Base-by-base conservation (phyloP, 1,284 basidiomycete species). In the Megacollybia platyphylla region DNA sequence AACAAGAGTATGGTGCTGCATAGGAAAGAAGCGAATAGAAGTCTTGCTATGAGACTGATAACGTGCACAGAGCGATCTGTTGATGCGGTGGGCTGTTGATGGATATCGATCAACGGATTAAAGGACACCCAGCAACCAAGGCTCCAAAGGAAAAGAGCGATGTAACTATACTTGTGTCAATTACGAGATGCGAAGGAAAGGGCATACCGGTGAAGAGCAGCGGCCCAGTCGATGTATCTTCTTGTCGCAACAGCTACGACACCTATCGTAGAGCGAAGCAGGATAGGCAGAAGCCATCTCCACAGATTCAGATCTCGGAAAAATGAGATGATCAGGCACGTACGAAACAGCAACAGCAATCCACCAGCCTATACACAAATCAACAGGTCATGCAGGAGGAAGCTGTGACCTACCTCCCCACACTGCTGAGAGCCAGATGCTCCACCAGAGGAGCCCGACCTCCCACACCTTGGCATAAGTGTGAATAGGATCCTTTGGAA, bases 361-460 rank as follows among this genome's bases (percentile, higher is more conserved):
- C 89, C 89, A 94, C 86, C 88, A 93, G 15, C 87, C 86, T 68
- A 54, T 27, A 41, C 38, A 48, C 26, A 8, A 40, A 46, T 18
- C 28, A 9, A 28, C n/a, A 15, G 15, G 29, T 29, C 30, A 30
- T 43, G 13, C 41, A 40, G 26, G 34, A 42, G 39, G 24, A 20
- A 40, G n/a, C 36, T 18, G 24, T 38, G n/a, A 37, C 18, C 41
- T 52, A 77, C 76, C 76, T 57, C 62, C 72, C 88, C 88, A 92
- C 26, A 76, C 64, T 32, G 89, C 71, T 32, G 70, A 76, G 34
- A 91, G 64, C 87, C 87, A 93, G 46, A 90, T 79, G 44, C 85
- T 88, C 89, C 89, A 94, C 76, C 79, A 92, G 7, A 87, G 44
- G 34, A 88, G 61, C 42, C 65, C 68, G 8, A 84, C 73, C 7